These are phyloP conservation scores for Balansia obtecta DNA, from an alignment of 2,329 filamentous ascomycete genomes.

Conservation along the genomic window DNA sequence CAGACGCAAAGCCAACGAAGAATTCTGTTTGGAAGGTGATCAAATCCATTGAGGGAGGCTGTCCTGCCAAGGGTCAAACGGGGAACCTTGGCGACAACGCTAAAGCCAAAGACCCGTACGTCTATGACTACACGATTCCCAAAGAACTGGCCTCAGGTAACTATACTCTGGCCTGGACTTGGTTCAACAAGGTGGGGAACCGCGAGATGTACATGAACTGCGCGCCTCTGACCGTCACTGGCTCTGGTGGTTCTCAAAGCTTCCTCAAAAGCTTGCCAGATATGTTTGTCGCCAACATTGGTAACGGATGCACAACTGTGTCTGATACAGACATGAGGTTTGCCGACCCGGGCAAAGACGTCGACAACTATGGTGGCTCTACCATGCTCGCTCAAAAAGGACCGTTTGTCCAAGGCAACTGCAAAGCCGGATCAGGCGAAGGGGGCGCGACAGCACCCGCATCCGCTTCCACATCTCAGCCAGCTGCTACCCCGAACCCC, in stretches of 20 bases:
- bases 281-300: slow-evolving; percentile 58
- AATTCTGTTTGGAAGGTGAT: slow-evolving; percentile 76
- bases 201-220: slow-evolving; percentile 99
- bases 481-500: background rate
- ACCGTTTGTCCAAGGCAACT: slow-evolving; percentile 9
- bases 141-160: slow-evolving; percentile 59
- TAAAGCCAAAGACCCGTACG: slow-evolving; percentile 32
- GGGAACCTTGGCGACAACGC: slow-evolving; percentile 44
- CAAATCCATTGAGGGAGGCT: slow-evolving; percentile 76
- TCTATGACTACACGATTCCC: slow-evolving; percentile 62
- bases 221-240: slow-evolving; percentile 57
- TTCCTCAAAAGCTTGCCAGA: slow-evolving; percentile 53
- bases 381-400: slow-evolving; percentile 15
- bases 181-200: slow-evolving; percentile 89
- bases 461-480: background rate
- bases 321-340: slow-evolving; percentile 43
- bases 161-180: slow-evolving; percentile 80
- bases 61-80: slow-evolving; percentile 45
- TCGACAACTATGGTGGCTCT: slow-evolving; percentile 34
- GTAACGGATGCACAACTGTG: slow-evolving; percentile 38
- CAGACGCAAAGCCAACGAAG: slow-evolving; percentile 56
- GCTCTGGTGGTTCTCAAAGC: slow-evolving; percentile 32
- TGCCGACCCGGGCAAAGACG: slow-evolving; percentile 46
- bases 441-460: slow-evolving; percentile 6
- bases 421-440: slow-evolving; percentile 8